Evolutionary conservation across 1,284 basidiomycete genomes (phyloP), one percentile per base, ranked within the genome.

Genomic region (Rhodotorula sp.): DNA sequence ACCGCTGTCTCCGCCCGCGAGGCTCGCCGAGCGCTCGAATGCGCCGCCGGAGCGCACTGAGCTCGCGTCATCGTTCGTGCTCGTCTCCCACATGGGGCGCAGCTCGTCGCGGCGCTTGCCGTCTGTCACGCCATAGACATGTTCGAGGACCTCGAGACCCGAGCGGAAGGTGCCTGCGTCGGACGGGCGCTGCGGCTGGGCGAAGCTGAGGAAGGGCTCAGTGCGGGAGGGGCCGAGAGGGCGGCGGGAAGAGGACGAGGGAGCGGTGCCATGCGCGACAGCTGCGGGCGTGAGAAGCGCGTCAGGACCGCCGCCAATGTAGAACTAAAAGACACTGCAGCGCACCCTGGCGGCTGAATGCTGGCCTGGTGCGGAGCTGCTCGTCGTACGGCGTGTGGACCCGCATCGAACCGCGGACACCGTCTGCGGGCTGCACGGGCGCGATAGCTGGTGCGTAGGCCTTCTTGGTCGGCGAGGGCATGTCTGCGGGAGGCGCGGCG

Each of bases 41-140:
- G 34, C 34, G 34, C 34, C 34, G 34, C 34, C 34, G 34, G 34
- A 34, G 34, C 34, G 34, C 34, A 34, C 34, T 5, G 34, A 34
- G 34, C 34, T 34, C 34, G 49, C n/a, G 55, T 17, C 16, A 41
- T 44, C 34, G 49, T 25, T n/a, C 42, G 68, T 60, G 45, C 57
- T 57, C 21, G 67, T 71, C 49, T 64, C 67, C 52, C 66, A 67
- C 44, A 73, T 60, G 4, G 71, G 71, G 44, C 45, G 17, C 4
- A 72, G 55, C 60, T 75, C 74, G 64, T 71, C 49, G 3, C 56
- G 45, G 12, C 74, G 53, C 58, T 75, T 68, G 61, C 64, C 67
- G 34, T 52, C 42, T 23, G 58, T n/a, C 13, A 27, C 44, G 9
- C 25, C 58, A 42, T 66, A 72, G 7, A 72, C 71, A 23, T 52